A percentile compares a stretch with the other conserved stretches of the same genome.
Conservation (phyloP, 1,139 yeast genomes). For the Geotrichum reessii region DNA sequence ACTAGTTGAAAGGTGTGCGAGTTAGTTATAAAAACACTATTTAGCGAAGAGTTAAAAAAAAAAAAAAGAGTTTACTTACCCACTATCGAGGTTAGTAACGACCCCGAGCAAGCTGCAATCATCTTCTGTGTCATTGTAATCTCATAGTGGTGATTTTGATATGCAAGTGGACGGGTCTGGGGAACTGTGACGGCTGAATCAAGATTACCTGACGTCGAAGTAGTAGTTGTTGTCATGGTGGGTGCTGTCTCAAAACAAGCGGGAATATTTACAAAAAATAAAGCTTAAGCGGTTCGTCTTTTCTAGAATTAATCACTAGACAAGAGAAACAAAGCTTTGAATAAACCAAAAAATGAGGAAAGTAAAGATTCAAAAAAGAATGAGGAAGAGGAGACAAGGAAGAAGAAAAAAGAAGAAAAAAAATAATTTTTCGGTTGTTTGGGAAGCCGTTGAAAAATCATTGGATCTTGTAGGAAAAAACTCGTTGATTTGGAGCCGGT, state of each 20-base stretch:
- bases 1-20: slow-evolving; percentile 41
- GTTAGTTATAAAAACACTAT: too few species aligned
- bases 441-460: not conserved
- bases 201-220: not conserved
- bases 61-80: slow-evolving; percentile 18
- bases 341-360: too few species aligned
- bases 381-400: too few species aligned
- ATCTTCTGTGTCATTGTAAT: slow-evolving; percentile 58
- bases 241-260: not conserved
- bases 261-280: not conserved
- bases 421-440: not conserved
- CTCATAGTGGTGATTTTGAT: slow-evolving; percentile 10
- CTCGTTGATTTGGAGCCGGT: too few species aligned
- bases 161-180: not conserved
- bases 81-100: slow-evolving; percentile 70
- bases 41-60: too few species aligned
- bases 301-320: too few species aligned
- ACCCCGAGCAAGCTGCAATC: slow-evolving; percentile 89
- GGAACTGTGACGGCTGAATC: not conserved
- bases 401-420: too few species aligned
- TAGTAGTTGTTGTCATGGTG: not conserved
- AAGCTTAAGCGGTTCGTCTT: not conserved
- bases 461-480: too few species aligned
- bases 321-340: too few species aligned
- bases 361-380: too few species aligned